Percentiles rank a stretch among this genome's conserved stretches.
phyloP scores from a whole-genome alignment of 441 rosid genomes.

The Viola pubescens region DNA sequence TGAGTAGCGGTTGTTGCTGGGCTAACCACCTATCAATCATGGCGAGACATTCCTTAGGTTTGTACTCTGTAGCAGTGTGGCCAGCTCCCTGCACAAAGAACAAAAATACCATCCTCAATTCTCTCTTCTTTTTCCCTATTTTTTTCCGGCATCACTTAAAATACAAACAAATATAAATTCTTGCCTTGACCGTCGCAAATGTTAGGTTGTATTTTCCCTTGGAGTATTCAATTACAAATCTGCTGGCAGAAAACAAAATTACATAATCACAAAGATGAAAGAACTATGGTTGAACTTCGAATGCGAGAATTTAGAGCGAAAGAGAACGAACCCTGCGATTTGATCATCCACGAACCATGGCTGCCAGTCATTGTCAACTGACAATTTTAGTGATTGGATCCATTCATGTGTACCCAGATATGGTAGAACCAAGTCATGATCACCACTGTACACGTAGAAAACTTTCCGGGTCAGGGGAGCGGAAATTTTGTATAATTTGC shows the following conservation, averaged over 20 bases:
- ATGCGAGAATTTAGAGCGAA: background rate
- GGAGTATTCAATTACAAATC: conserved; percentile 16
- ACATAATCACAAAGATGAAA: too few relatives aligned
- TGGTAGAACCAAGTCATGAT: conserved; percentile 34
- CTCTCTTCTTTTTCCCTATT: background rate
- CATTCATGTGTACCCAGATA: conserved; percentile 28
- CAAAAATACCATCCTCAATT: background rate
- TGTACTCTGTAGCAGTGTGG: conserved; percentile 35
- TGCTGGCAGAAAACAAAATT: background rate
- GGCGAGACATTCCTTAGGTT: conserved; percentile 18
- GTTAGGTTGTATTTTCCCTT: conserved; percentile 20
- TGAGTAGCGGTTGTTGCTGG: conserved; percentile 22
- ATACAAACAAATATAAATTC: background rate
- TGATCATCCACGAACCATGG: conserved; percentile 33
- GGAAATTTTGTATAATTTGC: background rate
- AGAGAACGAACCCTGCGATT: conserved; percentile 26
- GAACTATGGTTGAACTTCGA: background rate
- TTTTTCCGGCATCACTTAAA: too few relatives aligned
- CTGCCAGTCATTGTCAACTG: conserved; percentile 23
- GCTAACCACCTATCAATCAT: conserved; percentile 30
- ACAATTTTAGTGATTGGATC: conserved; percentile 27
- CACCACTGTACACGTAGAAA: conserved; percentile 26
- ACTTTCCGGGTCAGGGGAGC: background rate
- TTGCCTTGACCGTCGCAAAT: conserved; percentile 28
- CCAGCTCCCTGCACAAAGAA: conserved; percentile 29